Evolutionary conservation across 192 early-diverging fungal species (phyloP), one percentile per base, ranked within the genome.

Genomic region (Entomortierella chlamydospora): DNA sequence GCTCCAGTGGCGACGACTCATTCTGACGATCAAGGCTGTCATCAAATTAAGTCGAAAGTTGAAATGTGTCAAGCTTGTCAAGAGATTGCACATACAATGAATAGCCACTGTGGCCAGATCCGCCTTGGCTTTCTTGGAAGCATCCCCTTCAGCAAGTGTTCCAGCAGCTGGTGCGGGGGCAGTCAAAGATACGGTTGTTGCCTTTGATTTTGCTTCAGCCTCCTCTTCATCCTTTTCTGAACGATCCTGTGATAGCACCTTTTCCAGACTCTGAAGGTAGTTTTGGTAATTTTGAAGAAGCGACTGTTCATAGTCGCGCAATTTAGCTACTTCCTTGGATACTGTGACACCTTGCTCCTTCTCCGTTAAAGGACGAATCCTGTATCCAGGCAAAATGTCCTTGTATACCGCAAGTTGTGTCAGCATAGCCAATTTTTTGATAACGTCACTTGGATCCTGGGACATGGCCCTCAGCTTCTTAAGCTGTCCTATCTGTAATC

Each of bases 351-450:
- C 64, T 82, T 91, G 86, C 81, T 99, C 97, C 72, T 88, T 88
- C 30, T 93, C 96, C 0, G 94, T 91, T 66, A 96, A 84, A 41
- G 92, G 86, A 37, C 96, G 92, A 60, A 99, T 98, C 25, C 95
- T 90, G 84, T 99, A 99, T 81, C 92, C 95, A 3, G 97, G 97
- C 39, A 98, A 87, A 79, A 99, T 94, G 73, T 99, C 97, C 64
- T 95, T 91, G 86, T 93, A 99, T 5, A 99, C 93, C 0, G 94
- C 94, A 33, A 98, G 85, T 81, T 96, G 95, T 12, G 95, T 95
- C 55, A 98, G 74, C 29, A 97, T 73, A 0, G 90, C 92, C 37
- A 99, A 72, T 53, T 93, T 92, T 61, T 88, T 87, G 49, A 97
- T 87, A 13, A 85, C 85, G 6, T 72, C 58, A 61, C 93, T 92